Evolutionary conservation across 768 basidiomycete species (phyloP).

Genomic region (Holtermanniella nyarrowii): DNA sequence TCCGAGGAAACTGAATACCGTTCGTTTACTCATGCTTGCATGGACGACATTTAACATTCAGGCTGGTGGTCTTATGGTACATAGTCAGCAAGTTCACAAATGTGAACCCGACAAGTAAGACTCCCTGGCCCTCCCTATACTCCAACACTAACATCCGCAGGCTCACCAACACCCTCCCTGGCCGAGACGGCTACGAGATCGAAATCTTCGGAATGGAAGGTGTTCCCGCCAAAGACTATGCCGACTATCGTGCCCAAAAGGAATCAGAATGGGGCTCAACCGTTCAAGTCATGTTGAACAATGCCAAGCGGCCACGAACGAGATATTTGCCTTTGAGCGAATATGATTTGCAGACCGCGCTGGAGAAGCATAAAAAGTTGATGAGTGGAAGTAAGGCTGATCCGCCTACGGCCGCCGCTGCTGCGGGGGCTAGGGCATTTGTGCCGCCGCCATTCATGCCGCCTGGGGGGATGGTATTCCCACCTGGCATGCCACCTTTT

Average conservation of each 20-base stretch:
- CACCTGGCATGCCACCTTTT: slow-evolving; percentile 49
- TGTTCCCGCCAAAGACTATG: slow-evolving; percentile 83
- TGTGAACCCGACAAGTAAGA: slow-evolving; percentile 84
- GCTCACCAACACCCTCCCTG: slow-evolving; percentile 91
- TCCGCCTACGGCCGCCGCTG: slow-evolving; percentile 33
- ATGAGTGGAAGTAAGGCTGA: slow-evolving; percentile 56
- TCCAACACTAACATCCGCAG: slow-evolving; percentile 47
- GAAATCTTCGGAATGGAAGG: slow-evolving; percentile 99
- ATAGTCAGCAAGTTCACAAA: slow-evolving; percentile 98
- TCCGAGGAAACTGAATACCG: slow-evolving; percentile 71
- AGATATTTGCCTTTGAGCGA: slow-evolving; percentile 69
- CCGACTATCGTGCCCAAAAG: slow-evolving; percentile 90
- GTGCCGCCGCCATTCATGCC: slow-evolving; percentile 43
- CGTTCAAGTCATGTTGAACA: slow-evolving; percentile 20
- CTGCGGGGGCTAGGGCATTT: slow-evolving; percentile 27
- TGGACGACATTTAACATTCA: slow-evolving; percentile 44
- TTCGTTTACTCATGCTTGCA: slow-evolving; percentile 2
- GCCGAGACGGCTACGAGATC: slow-evolving; percentile 93
- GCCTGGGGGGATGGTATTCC: slow-evolving; percentile 18
- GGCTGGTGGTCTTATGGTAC: slow-evolving; percentile 92
- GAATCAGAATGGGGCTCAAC: slow-evolving; percentile 79
- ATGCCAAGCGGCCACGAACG: slow-evolving; percentile 57
- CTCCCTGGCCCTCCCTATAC: neutral
- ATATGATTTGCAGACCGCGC: slow-evolving; percentile 70
- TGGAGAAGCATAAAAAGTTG: slow-evolving; percentile 79